Evolutionary conservation across 2,329 filamentous ascomycete species (phyloP), one percentile per base, ranked within the genome.

Genomic region (Claviceps purpurea): DNA sequence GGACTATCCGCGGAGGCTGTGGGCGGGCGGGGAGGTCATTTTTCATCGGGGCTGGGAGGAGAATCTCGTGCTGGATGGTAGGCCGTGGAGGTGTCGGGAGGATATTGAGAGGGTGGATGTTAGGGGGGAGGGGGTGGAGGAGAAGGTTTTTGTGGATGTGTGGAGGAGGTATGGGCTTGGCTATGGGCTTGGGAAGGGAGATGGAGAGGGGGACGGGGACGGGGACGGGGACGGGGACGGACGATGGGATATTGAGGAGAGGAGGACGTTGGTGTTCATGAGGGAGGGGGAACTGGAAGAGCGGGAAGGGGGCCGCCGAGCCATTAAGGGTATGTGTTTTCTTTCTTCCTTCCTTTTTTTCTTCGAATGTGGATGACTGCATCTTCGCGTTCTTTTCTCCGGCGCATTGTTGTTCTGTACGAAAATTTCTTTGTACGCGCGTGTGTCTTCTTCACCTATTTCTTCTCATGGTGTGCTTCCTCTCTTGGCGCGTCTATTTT

Each of bases 1-100:
- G 4, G 81, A 82, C 1, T 95, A 87, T 64, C 75, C 75, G 49
- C 78, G 87, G 22, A 82, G 93, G 18, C 81, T 98, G 71, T 98
- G 93, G 93, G 88, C 87, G 14, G 89, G 90, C 37, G 93, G 91
- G 0, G 75, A 76, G 42, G 68, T 96, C 8, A 63, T 63, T 1
- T 86, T 87, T 58, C 65, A 68, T 18, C 54, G 37, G 5, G 60
- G 60, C 3, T 66, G 62, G 63, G 56, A 54, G 16, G 20, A 54
- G 5, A 53, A 53, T 2, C 49, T 78, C 54, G 44, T 53, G 5
- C 57, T 78, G 3, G 68, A 75, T 50, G 67, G 69, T 3, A 51
- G 67, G 11, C 53, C 61, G 0, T 72, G 61, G 20, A 56, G 68
- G 2, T 81, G 78, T 42, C 59, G 64, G 10, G 78, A 81, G 65